Evolutionary conservation across 306 rosid genomes (phyloP).

Genomic region (Gynostemma pentaphyllum): DNA sequence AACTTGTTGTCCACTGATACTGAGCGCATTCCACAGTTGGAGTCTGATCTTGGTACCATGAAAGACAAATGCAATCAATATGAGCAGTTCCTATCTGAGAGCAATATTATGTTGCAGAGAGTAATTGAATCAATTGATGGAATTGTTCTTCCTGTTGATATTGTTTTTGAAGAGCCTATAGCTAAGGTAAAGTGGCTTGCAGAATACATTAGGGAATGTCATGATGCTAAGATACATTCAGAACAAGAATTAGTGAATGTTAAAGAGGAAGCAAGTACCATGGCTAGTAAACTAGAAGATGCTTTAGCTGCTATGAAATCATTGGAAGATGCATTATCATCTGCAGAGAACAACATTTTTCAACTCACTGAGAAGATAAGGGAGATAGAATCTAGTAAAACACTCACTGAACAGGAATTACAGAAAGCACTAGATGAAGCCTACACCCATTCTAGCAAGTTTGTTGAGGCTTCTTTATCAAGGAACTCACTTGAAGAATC

Average conservation of each 20-base stretch:
- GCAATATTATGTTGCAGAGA: conserved; percentile 57
- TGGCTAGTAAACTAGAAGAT: conserved; percentile 45
- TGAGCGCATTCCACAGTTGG: conserved; percentile 53
- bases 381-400: conserved; percentile 44
- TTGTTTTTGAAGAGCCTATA: conserved; percentile 59
- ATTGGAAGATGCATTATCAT: conserved; percentile 54
- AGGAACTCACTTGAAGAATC: conserved; percentile 55
- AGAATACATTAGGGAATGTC: conserved; percentile 45
- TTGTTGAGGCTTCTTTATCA: conserved; percentile 31
- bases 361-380: conserved; percentile 53
- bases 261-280: conserved; percentile 33
- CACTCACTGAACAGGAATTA: conserved; percentile 46
- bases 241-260: conserved; percentile 48
- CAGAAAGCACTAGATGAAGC: conserved; percentile 42
- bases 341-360: conserved; percentile 39
- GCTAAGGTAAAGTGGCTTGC: conserved; percentile 71
- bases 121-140: conserved; percentile 57
- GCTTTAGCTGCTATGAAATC: conserved; percentile 38
- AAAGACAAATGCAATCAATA: conserved; percentile 52
- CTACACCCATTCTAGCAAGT: conserved; percentile 21
- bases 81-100: conserved; percentile 64
- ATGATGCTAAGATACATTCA: conserved; percentile 40
- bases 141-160: conserved; percentile 51
- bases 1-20: conserved; percentile 40
- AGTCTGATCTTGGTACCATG: conserved; percentile 53